Base-by-base conservation (phyloP, 2,329 filamentous ascomycete species). In the Paracoccidioides brasiliensis region DNA sequence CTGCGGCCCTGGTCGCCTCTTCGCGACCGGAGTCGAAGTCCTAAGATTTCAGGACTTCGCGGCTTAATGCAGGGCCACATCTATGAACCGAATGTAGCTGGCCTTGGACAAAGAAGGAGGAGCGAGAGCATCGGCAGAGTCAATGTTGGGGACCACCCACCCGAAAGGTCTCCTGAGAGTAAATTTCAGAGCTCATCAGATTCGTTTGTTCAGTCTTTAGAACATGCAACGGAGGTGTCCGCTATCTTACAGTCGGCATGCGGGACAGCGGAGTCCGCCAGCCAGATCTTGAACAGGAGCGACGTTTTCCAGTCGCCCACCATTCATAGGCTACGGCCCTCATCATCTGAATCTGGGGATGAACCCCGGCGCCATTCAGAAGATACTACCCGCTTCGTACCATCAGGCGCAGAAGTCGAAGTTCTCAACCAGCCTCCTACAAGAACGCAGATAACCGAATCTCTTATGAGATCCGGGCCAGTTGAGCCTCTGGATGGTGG, bases 281-380 rank as follows among this genome's bases (percentile, higher is more conserved):
- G 91, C 67, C 90, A 95, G 69, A 96, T 97, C 41, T 74, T 98
- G 7, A 80, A 82, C 54, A 83, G 87, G 38, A 96, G 90, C 62
- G 88, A 93, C 62, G 86, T 96, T 7, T 97, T 98, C 64, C 83
- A 86, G 61, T 84, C 83, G 32, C 89, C 89, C 14, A 87, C 85
- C 0, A 80, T 90, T 50, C 64, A 70, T 51, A 67, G 64, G 41
- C 61, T 69, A 61, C 62, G 65, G 28, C 59, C 63, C 45, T 61
- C 59, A n/a, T 60, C 61, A n/a, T 66, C 68, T 10, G 60, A 62
- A 53, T 61, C 60, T 15, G 64, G 61, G 14, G 66, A 65, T 37
- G 56, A 57, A 41, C 54, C 60, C 9, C 66, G 64, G 37, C 64
- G 67, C 44, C 60, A 65, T 50, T 70, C 72, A 7, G 63, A 67